Percentiles rank a stretch among this genome's conserved stretches.
phyloP scores from a whole-genome alignment of 768 basidiomycete genomes.

The Phylloporus sp. region DNA sequence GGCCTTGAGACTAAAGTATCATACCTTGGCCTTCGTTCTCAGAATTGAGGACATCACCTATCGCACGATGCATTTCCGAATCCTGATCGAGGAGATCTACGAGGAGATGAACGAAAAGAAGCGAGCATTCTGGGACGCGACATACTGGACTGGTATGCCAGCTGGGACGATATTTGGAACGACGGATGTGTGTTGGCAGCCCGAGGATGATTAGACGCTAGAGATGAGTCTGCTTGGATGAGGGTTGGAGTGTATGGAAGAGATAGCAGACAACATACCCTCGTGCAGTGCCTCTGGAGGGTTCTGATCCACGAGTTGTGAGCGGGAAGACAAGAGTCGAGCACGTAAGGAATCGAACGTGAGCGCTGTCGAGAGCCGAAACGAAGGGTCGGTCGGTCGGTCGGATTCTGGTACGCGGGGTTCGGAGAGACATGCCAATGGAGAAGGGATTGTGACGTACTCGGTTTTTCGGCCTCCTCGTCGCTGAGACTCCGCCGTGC shows the following conservation, averaged over 20 bases:
- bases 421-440: constrained; percentile 4
- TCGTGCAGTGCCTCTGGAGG: constrained; percentile 30
- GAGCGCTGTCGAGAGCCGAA: constrained; percentile 40
- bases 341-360: constrained; percentile 45
- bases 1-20: background rate
- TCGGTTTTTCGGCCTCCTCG: constrained; percentile 55
- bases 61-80: constrained; percentile 65
- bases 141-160: constrained; percentile 53
- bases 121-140: background rate
- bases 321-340: constrained; percentile 37
- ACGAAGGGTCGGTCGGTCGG: constrained; percentile 33
- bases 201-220: constrained; percentile 16
- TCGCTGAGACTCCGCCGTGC: constrained; percentile 62
- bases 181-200: constrained; percentile 49
- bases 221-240: constrained; percentile 11
- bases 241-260: background rate
- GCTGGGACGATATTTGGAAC: constrained; percentile 50
- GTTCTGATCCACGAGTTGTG: constrained; percentile 35
- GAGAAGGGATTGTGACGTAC: constrained; percentile 36
- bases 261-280: constrained; percentile 28
- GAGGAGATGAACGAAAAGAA: constrained; percentile 2
- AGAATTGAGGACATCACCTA: constrained; percentile 51
- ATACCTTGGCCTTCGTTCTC: constrained; percentile 39
- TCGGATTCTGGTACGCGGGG: constrained; percentile 17
- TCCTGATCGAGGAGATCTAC: constrained; percentile 65